Conservation (phyloP, 148 eudicot genomes). For the Diospyros lotus region DNA sequence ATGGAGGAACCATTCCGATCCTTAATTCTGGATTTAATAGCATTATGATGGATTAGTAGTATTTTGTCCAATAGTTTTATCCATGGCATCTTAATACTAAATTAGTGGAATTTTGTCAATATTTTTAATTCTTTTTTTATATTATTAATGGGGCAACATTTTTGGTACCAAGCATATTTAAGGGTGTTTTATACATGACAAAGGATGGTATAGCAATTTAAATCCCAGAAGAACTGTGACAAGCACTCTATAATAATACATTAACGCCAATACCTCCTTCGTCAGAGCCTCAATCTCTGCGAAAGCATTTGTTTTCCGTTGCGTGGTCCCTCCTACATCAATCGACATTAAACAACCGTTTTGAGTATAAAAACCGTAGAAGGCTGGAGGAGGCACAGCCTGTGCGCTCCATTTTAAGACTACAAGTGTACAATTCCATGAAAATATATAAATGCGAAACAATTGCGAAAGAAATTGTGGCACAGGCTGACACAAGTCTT, state of each 20-base stretch:
- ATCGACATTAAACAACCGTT: neutral
- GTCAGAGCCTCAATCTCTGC: slow-evolving; percentile 50
- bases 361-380: neutral
- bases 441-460: neutral
- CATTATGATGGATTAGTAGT: too few relatives aligned
- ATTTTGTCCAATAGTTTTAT: too few relatives aligned
- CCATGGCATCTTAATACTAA: too few relatives aligned
- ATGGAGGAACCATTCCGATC: too few relatives aligned
- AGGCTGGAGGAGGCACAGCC: neutral
- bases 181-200: too few relatives aligned
- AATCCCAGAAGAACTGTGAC: neutral
- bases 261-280: slow-evolving; percentile 22
- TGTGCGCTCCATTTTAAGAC: neutral
- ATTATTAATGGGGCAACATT: too few relatives aligned
- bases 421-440: neutral
- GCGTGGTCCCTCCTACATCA: slow-evolving; percentile 51
- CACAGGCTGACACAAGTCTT: slow-evolving; percentile 42
- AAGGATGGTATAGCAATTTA: neutral
- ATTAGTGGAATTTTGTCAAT: too few relatives aligned
- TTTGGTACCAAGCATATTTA: too few relatives aligned
- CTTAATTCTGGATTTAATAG: too few relatives aligned
- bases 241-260: neutral
- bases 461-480: neutral
- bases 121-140: too few relatives aligned
- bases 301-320: slow-evolving; percentile 32